Base-by-base conservation (phyloP, 2,329 filamentous ascomycete genomes). In the Emericellopsis atlantica region DNA sequence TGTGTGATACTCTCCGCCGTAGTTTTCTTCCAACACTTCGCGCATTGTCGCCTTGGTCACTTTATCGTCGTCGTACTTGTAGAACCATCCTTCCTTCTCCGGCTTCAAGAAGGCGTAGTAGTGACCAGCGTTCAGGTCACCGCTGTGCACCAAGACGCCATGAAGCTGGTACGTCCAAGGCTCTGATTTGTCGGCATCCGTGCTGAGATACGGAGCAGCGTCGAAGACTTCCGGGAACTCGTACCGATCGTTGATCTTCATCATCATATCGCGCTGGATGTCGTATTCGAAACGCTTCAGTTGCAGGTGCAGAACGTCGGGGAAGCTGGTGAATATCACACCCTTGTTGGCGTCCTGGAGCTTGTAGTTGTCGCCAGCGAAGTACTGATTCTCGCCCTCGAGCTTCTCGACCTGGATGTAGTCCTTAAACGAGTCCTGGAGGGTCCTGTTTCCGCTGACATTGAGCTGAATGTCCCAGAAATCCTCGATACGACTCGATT, bases 391-490 rank as follows among this genome's bases (percentile, higher is more conserved):
- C 58, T 98, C 93, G 33, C 92, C 92, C 49, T 96, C 89, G 61
- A 98, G 81, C 29, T 89, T 94, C 62, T 98, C 92, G 31, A 95
- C 90, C 54, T 94, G 82, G 50, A 98, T 82, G 57, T 98, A 98
- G 60, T 96, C 89, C 56, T 81, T 81, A 68, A 98, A 96, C 56
- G 90, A 96, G 53, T 93, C 88, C 47, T 94, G 82, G 26, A 98
- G 68, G 46, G 84, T 90, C 64, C 86, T 88, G 70, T 95, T 95
- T 26, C 88, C 89, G 47, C 84, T 84, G 39, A 98, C 93, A 50
- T 96, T 98, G 50, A 98, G 76, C 58, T 98, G 92, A 45, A 98
- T 86, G 57, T 98, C 92, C 92, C 92, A 98, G 59, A 95, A 98
- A 52, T 98, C 93, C 60, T 98, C 92, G 49, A 92, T 78, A 46